Conservation (phyloP, 805 yeast genomes). For the Kregervanrija fluxuum region DNA sequence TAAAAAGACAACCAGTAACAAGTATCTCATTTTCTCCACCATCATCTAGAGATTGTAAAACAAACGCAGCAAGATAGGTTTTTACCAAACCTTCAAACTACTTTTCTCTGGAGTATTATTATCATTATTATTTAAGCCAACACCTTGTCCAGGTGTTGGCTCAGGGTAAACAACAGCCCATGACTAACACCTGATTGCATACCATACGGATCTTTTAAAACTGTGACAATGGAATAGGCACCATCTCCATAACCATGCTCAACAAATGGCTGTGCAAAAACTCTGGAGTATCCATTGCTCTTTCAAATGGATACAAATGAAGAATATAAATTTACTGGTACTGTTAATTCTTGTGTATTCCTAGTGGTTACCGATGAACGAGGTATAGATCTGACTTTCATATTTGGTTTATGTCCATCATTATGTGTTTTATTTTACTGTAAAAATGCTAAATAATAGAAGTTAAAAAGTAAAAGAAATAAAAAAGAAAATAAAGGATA, state of each 20-base stretch:
- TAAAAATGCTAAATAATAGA: not conserved
- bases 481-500: not conserved
- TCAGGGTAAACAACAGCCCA: constrained; percentile 73
- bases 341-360: too few relatives aligned
- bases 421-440: not conserved
- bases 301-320: too few relatives aligned
- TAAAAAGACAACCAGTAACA: constrained; percentile 97
- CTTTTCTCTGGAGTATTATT: constrained; percentile 18
- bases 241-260: too few relatives aligned
- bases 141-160: constrained; percentile 15
- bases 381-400: constrained; percentile 84
- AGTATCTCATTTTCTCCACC: constrained; percentile 67
- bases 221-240: too few relatives aligned
- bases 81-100: constrained; percentile 53
- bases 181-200: too few relatives aligned
- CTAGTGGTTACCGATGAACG: too few relatives aligned
- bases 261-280: too few relatives aligned
- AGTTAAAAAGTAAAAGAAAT: not conserved
- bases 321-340: too few relatives aligned
- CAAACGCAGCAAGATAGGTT: constrained; percentile 76
- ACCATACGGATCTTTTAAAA: too few relatives aligned
- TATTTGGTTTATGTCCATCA: constrained; percentile 13
- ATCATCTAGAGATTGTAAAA: constrained; percentile 80
- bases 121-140: constrained; percentile 23
- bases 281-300: too few relatives aligned